These are phyloP conservation scores for Cucurbitaria berberidis DNA, from an alignment of 2,329 filamentous ascomycete genomes.

Conservation along the genomic window DNA sequence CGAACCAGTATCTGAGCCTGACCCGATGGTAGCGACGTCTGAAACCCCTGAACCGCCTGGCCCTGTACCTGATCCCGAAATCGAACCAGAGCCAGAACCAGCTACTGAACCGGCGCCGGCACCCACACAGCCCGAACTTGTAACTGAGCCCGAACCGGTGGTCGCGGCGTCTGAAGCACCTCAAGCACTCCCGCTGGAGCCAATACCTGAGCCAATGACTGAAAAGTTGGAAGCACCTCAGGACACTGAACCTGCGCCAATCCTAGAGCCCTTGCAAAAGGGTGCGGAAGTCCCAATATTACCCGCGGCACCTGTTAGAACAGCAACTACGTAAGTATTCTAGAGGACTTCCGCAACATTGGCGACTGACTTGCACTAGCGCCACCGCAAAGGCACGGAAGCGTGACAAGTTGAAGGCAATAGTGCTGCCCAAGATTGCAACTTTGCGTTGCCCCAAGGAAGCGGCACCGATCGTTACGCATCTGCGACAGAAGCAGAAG, in stretches of 20 bases:
- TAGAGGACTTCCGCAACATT: too few species aligned
- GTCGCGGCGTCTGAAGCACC: background rate
- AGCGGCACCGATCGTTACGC: conserved; percentile 16
- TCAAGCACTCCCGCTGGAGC: background rate
- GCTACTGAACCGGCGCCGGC: too few species aligned
- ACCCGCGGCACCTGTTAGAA: background rate
- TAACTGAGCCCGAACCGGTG: background rate
- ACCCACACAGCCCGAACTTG: too few species aligned
- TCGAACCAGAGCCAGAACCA: too few species aligned
- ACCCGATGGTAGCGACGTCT: too few species aligned
- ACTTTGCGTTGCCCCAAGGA: conserved; percentile 14
- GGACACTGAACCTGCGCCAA: background rate
- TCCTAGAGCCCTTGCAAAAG: background rate
- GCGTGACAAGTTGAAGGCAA: conserved; percentile 13
- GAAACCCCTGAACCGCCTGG: too few species aligned
- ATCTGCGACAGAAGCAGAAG: conserved; percentile 30
- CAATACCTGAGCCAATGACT: background rate
- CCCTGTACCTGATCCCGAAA: too few species aligned
- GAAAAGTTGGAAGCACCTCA: background rate
- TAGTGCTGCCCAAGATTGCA: conserved; percentile 2
- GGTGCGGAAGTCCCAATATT: background rate
- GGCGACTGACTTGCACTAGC: background rate
- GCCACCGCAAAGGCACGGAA: conserved; percentile 1
- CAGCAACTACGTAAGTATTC: background rate
- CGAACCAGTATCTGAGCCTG: too few species aligned